Conservation (phyloP, 1,139 yeast genomes). For the Hyphopichia wangnamkhiaoensis region DNA sequence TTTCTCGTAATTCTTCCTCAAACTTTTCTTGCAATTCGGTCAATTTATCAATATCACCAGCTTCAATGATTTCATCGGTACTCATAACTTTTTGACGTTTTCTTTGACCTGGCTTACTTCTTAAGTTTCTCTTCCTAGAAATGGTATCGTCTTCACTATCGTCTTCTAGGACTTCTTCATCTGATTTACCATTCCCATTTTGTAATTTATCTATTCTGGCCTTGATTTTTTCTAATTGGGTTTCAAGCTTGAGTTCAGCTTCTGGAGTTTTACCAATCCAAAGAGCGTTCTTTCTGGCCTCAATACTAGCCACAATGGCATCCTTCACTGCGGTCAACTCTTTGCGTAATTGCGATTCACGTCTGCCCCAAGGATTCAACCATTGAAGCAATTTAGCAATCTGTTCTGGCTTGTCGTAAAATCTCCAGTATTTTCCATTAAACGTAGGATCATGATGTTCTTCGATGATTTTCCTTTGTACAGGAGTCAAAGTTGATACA, state of each 20-base stretch:
- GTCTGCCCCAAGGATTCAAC: conserved; percentile 74
- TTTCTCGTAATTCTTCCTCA: conserved; percentile 25
- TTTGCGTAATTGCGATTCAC: conserved; percentile 69
- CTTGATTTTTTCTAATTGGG: conserved; percentile 34
- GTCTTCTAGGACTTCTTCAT: conserved; percentile 14
- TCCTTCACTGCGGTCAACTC: conserved; percentile 60
- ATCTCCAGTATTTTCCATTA: conserved; percentile 65
- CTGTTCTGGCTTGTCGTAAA: conserved; percentile 62
- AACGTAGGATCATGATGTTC: conserved; percentile 61
- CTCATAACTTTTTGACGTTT: conserved; percentile 26
- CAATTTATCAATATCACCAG: conserved; percentile 34
- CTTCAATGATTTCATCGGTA: conserved; percentile 28
- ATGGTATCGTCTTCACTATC: conserved; percentile 26
- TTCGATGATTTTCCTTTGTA: conserved; percentile 67
- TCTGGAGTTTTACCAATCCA: conserved; percentile 41
- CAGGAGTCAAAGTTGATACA: conserved; percentile 31
- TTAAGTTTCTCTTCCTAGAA: conserved; percentile 25
- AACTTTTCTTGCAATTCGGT: conserved; percentile 27
- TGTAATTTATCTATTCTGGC: conserved; percentile 9
- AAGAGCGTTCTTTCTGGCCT: conserved; percentile 57
- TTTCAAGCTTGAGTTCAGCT: conserved; percentile 42
- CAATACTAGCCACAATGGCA: conserved; percentile 56
- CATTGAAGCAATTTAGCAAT: conserved; percentile 59
- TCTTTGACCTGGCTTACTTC: conserved; percentile 16
- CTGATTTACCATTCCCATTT: conserved; percentile 11